A percentile compares a stretch with the other conserved stretches of the same genome.
phyloP scores from a whole-genome alignment of 1,284 basidiomycete species.

The Fistulina hepatica region DNA sequence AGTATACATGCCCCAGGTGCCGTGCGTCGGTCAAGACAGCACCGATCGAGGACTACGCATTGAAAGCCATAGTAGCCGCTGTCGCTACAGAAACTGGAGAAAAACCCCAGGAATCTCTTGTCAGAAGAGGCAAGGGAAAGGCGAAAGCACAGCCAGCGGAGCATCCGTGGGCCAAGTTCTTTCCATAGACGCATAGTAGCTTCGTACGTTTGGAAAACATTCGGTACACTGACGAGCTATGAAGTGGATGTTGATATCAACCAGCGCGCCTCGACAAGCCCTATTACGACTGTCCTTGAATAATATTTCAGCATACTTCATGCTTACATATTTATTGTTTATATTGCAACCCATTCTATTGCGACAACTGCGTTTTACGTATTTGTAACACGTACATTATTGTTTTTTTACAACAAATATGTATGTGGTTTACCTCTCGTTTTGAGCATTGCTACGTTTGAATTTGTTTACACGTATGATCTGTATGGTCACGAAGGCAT shows the following conservation, averaged over 20 bases:
- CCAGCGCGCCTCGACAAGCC: neutral
- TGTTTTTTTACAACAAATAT: too few relatives aligned
- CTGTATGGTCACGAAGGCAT: too few relatives aligned
- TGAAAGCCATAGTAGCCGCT: conserved; percentile 44
- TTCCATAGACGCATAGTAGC: conserved; percentile 16
- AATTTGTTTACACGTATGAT: too few relatives aligned
- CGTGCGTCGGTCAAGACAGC: conserved; percentile 34
- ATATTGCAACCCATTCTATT: neutral
- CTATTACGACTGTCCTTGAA: conserved; percentile 1
- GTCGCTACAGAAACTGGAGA: conserved; percentile 38
- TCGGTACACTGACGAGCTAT: neutral
- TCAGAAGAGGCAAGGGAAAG: conserved; percentile 11
- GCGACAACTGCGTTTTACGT: too few relatives aligned
- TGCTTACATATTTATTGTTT: conserved; percentile 1
- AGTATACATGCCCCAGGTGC: conserved; percentile 60
- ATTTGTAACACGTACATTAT: too few relatives aligned
- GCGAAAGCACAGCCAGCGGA: conserved; percentile 15
- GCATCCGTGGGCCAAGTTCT: conserved; percentile 43
- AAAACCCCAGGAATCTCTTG: conserved; percentile 17
- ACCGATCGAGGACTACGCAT: conserved; percentile 47
- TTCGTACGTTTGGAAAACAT: neutral
- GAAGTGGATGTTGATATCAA: neutral
- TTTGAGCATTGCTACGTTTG: too few relatives aligned
- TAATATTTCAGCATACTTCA: neutral
- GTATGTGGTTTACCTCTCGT: too few relatives aligned